A percentile compares a stretch with the other conserved stretches of the same genome.
Evolutionary conservation across 257 asterid species (phyloP).

Genomic region (Solanum tarapatanum): DNA sequence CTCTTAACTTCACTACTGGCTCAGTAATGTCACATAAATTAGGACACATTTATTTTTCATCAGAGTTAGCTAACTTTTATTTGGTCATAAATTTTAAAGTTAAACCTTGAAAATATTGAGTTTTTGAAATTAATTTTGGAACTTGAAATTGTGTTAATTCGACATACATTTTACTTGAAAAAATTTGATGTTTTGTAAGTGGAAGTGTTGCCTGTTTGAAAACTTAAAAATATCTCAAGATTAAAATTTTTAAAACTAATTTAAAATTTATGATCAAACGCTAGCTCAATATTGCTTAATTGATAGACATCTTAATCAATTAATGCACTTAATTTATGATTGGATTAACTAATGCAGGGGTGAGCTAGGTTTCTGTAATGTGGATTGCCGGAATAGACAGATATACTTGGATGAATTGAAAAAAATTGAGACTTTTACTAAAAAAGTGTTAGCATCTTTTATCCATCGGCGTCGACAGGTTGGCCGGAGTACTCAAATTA

Average conservation of each 20-base stretch:
- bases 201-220: neutral
- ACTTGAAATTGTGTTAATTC: no score
- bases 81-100: neutral
- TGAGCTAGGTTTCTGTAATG: conserved; percentile 59
- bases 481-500: conserved; percentile 17
- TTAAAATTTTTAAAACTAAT: neutral
- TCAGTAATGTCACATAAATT: neutral
- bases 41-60: neutral
- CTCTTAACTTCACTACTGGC: neutral
- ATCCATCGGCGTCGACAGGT: conserved; percentile 11
- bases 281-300: neutral
- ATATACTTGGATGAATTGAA: conserved; percentile 41
- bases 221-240: neutral
- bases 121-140: neutral
- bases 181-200: neutral
- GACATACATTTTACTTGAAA: neutral
- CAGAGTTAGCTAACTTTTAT: neutral
- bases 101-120: neutral
- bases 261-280: neutral
- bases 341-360: conserved; percentile 32
- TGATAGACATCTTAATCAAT: neutral
- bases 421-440: conserved; percentile 36
- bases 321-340: neutral
- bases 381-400: conserved; percentile 51
- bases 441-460: conserved; percentile 16